Percentiles rank a stretch among this genome's conserved stretches.
phyloP scores from a whole-genome alignment of 176 grass and related monocot genomes.

The Lolium rigidum region DNA sequence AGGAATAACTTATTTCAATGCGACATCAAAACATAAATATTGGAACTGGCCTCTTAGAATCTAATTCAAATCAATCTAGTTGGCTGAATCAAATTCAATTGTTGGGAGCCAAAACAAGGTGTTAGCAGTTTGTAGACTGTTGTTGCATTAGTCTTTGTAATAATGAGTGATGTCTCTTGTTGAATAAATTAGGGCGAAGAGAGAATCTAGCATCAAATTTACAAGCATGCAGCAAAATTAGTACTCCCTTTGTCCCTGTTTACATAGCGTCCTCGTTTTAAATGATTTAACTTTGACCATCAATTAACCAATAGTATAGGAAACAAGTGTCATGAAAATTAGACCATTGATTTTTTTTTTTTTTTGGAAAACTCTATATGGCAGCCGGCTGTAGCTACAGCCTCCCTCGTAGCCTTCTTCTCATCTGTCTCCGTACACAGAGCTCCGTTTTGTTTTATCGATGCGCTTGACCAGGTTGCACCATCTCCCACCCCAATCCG shows the following conservation, averaged over 20 bases:
- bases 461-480: too few species aligned
- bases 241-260: not conserved
- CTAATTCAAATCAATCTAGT: not conserved
- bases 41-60: not conserved
- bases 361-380: too few species aligned
- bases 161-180: conserved; percentile 1
- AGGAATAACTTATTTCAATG: not conserved
- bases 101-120: not conserved
- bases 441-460: too few species aligned
- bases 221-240: not conserved
- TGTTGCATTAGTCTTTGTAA: conserved; percentile 13
- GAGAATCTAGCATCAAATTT: conserved; percentile 1
- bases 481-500: too few species aligned
- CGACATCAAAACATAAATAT: not conserved
- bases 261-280: not conserved
- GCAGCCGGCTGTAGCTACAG: too few species aligned
- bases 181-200: not conserved
- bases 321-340: not conserved
- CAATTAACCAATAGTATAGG: not conserved
- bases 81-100: not conserved
- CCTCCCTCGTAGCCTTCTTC: too few species aligned
- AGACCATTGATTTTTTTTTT: not conserved
- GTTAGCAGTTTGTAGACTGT: not conserved
- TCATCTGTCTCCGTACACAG: too few species aligned
- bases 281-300: not conserved